These are phyloP conservation scores for Aspergillus affinis DNA, from an alignment of 495 filamentous ascomycete species.

Conservation along the genomic window DNA sequence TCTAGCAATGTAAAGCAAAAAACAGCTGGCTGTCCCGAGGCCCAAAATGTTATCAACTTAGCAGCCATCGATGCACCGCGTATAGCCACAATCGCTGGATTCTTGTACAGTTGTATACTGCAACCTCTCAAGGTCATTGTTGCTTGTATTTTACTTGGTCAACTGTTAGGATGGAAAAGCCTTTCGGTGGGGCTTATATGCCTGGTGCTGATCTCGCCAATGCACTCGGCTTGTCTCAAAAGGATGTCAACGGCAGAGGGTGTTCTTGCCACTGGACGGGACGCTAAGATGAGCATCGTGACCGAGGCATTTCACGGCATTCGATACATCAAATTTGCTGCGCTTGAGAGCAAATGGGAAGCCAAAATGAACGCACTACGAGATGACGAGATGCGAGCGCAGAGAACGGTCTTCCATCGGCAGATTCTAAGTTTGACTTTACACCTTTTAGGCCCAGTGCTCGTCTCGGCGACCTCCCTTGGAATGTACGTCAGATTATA, in stretches of 20 bases:
- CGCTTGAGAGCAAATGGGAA: slow-evolving; percentile 70
- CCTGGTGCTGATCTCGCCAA: slow-evolving; percentile 55
- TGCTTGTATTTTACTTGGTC: slow-evolving; percentile 57
- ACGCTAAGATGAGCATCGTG: slow-evolving; percentile 66
- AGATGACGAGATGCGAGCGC: slow-evolving; percentile 56
- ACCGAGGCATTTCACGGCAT: slow-evolving; percentile 73
- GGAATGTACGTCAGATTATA: slow-evolving; percentile 57
- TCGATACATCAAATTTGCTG: slow-evolving; percentile 76
- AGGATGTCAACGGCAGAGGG: slow-evolving; percentile 59
- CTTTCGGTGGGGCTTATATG: slow-evolving; percentile 59
- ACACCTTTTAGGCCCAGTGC: slow-evolving; percentile 64
- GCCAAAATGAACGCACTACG: slow-evolving; percentile 59
- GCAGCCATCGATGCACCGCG: slow-evolving; percentile 68
- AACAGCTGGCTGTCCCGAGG: slow-evolving; percentile 5
- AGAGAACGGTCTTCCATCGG: slow-evolving; percentile 57
- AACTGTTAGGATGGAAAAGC: slow-evolving; percentile 64
- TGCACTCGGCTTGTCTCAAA: slow-evolving; percentile 63
- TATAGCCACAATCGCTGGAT: slow-evolving; percentile 58
- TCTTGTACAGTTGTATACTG: slow-evolving; percentile 52
- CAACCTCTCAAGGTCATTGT: slow-evolving; percentile 50
- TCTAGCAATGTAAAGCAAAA: neutral
- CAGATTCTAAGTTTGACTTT: slow-evolving; percentile 46
- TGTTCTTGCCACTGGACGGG: slow-evolving; percentile 64
- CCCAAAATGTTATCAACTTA: slow-evolving; percentile 66
- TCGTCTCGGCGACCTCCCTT: slow-evolving; percentile 66